Base-by-base conservation (phyloP, 371 early-diverging fungal genomes). In the Capillidium heterosporum region DNA sequence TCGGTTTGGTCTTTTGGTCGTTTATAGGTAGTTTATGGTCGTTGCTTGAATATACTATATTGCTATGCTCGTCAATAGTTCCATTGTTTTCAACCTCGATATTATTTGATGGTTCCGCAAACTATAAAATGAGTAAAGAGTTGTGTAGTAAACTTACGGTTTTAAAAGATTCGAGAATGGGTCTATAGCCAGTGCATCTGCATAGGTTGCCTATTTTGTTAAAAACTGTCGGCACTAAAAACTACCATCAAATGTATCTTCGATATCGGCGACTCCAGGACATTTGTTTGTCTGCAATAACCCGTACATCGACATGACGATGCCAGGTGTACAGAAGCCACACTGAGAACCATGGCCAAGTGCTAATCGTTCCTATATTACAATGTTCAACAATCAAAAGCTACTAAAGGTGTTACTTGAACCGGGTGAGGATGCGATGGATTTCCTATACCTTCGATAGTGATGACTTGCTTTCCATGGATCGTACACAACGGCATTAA, bases 271-370 rank as follows among this genome's bases (percentile, higher is more conserved):
- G 55, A 77, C 76, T 0, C 71, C 69, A 29, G 83, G 78, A 5
- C 61, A 62, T 4, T 72, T 64, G 59, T 83, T 81, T 62, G 78
- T 82, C 53, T 75, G 68, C 53, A 84, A 65, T 49, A 79, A 67
- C 8, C 80, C 72, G 62, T 84, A 87, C 55, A 85, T 71, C 26
- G 83, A 81, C 86, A 85, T 85, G 60, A 80, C 86, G 43, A 87
- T 82, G 24, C 87, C 87, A 1, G 85, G 84, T 3, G 85, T 85
- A 56, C 85, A 87, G 72, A 85, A 85, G 28, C 87, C 87, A 61
- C 88, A 87, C 65, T 87, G 88, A 19, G 78, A 79, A 32, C 72
- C 78, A 43, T 77, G 76, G 60, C 71, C 57, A 23, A 72, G 63
- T 24, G 78, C 78, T 26, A 78, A 71, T 21, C 78, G 74, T 61